Percentiles rank a stretch among this genome's conserved stretches.
phyloP scores from a whole-genome alignment of 352 stramenopile genomes.

The Pythium chondricola region DNA sequence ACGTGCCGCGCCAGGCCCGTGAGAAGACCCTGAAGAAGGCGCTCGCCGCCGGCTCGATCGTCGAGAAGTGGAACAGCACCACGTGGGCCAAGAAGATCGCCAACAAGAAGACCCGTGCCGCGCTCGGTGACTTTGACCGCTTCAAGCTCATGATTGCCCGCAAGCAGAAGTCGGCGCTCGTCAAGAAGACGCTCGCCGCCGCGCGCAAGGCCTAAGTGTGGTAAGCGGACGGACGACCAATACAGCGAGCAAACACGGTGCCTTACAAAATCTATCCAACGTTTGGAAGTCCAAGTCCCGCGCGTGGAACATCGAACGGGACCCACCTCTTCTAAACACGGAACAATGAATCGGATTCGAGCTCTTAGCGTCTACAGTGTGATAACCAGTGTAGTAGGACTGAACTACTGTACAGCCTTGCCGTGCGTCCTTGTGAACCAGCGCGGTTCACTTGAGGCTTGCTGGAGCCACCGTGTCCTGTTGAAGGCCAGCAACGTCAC shows the following conservation, averaged over 20 bases:
- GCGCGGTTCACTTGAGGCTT: too few species aligned
- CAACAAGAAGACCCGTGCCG: slow-evolving; percentile 93
- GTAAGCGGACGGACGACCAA: slow-evolving; percentile 1
- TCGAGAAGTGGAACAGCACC: slow-evolving; percentile 94
- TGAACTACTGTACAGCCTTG: too few species aligned
- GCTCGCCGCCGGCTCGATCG: slow-evolving; percentile 75
- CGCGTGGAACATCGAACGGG: not conserved
- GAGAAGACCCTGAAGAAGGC: slow-evolving; percentile 94
- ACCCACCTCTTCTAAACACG: not conserved
- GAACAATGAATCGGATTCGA: slow-evolving; percentile 20
- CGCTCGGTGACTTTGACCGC: slow-evolving; percentile 97
- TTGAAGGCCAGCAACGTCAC: too few species aligned
- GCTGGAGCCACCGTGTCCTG: too few species aligned
- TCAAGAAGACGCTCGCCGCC: slow-evolving; percentile 87
- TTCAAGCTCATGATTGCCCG: slow-evolving; percentile 99
- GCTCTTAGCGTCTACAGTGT: not conserved
- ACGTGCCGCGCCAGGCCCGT: slow-evolving; percentile 92
- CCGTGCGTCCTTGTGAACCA: too few species aligned
- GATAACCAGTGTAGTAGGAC: too few species aligned
- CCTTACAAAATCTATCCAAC: slow-evolving; percentile 7
- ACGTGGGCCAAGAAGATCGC: slow-evolving; percentile 98
- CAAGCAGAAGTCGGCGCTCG: slow-evolving; percentile 96
- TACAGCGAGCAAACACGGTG: slow-evolving; percentile 22
- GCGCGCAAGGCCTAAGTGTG: slow-evolving; percentile 55
- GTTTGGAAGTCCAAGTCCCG: not conserved